Evolutionary conservation across 2,329 filamentous ascomycete species (phyloP), one percentile per base, ranked within the genome.

Genomic region (Phyllosticta paracitricarpa): DNA sequence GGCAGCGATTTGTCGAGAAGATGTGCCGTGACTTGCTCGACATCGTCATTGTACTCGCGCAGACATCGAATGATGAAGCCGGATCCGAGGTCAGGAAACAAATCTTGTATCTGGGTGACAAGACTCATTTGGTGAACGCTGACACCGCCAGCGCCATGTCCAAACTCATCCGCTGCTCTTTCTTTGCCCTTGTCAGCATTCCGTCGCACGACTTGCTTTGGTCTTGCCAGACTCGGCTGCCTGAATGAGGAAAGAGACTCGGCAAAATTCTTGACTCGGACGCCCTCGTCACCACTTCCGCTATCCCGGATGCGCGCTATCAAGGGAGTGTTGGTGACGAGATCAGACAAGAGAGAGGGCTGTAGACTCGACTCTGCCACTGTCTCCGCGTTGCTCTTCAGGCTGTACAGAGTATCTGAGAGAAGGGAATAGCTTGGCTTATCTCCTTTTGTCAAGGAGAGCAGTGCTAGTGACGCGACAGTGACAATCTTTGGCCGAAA

Each of bases 81-180:
- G 3, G 89, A 87, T 4, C 92, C 91, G 9, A 97, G 78, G 64
- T 96, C 85, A 0, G 93, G 91, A 69, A 97, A 97, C 0, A 97
- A 79, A 70, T 99, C 93, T 70, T 96, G 91, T n/a, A 99, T 82
- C 71, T 95, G 90, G 0, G 88, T 88, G 58, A 97, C 85, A 56
- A 93, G 84, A 67, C 88, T 92, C 84, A 95, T 88, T 52, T 81
- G 86, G 73, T 96, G 91, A 24, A 93, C 77, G 68, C 94, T 89
- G 35, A 92, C 77, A 53, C 81, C 78, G 8, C 73, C 75, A 9
- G 69, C 66, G 2, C 69, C 68, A 60, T 76, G 71, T 1, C 71
- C 72, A 62, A 69, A 70, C 4, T 68, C 68, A 10, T 66, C 74
- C 24, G 61, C 61, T 9, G 70, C 73, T 64, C 72, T 74, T 5